Base-by-base conservation (phyloP, 768 basidiomycete genomes). In the Rhodotorula paludigena region DNA sequence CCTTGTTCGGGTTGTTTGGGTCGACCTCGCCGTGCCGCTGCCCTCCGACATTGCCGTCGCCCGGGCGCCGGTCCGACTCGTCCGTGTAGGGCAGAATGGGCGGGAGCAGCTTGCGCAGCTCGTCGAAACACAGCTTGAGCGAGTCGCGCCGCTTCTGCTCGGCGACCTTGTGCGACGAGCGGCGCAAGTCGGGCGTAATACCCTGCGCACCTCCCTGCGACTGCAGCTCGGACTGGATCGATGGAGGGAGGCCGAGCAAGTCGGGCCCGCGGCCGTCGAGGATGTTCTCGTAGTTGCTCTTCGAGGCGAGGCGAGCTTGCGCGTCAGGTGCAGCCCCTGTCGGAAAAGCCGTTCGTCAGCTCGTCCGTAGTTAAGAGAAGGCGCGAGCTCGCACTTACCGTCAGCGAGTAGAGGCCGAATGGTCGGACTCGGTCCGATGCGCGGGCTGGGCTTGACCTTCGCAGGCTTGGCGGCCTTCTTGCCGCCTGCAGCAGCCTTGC, bases 61-160 rank as follows among this genome's bases (percentile, higher is more conserved):
- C 75, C 3, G 74, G 74, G 11, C 74, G 49, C 0, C 64, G 59
- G 44, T 74, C 72, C 28, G 54, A 58, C 25, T 74, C 76, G 45
- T 76, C 74, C 18, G 44, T 52, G 20, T 56, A 64, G 2, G 69
- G 63, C 21, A 60, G 62, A 56, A 76, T 74, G 21, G 71, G 73
- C 9, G 96, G 96, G 1, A 99, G 83, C 23, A 98, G 82, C 25
- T 81, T 77, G 23, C 81, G 77, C 21, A 82, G 74, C 55, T 81
- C 80, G 68, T 82, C 81, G 68, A 82, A 98, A 8, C 92, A 91
- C 23, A 89, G 87, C 80, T 98, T 99, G 66, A 98, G 85, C 51
- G 90, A 92, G 79, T 99, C 94, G 15, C 96, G 86, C 52, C 96
- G 88, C 77, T 93, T 92, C 78, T 99, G 96, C 79, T 99, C 96